phyloP scores from a whole-genome alignment of 2,329 filamentous ascomycete species.

The Fusarium albidum region DNA sequence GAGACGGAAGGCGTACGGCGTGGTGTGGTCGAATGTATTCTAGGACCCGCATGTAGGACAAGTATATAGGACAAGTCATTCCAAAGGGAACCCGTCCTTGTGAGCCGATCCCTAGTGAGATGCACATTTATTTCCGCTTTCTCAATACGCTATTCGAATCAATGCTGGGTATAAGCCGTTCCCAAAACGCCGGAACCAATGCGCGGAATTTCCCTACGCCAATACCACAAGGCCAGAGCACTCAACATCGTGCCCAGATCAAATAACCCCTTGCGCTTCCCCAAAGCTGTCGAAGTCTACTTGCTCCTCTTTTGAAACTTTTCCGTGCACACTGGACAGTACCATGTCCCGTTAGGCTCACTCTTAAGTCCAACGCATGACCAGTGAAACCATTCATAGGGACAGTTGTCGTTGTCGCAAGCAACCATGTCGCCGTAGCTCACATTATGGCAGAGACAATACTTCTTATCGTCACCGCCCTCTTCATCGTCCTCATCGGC shows the following conservation, averaged over 20 bases:
- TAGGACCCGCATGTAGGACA: slow-evolving; percentile 38
- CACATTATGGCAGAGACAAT: slow-evolving; percentile 84
- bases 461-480: slow-evolving; percentile 79
- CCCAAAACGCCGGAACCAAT: slow-evolving; percentile 23
- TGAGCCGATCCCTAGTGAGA: background rate
- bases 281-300: slow-evolving; percentile 18
- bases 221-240: slow-evolving; percentile 7
- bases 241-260: background rate
- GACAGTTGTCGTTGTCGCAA: slow-evolving; percentile 84
- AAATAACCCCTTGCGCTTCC: background rate
- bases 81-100: background rate
- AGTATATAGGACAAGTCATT: slow-evolving; percentile 16
- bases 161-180: slow-evolving; percentile 28
- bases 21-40: slow-evolving; percentile 63
- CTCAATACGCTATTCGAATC: slow-evolving; percentile 10
- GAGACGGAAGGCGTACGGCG: slow-evolving; percentile 69
- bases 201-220: background rate
- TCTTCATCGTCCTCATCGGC: slow-evolving; percentile 71
- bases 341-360: slow-evolving; percentile 74
- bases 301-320: slow-evolving; percentile 56
- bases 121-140: slow-evolving; percentile 5
- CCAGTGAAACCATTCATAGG: slow-evolving; percentile 91
- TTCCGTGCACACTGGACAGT: slow-evolving; percentile 68
- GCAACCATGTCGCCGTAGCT: slow-evolving; percentile 90
- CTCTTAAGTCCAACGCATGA: slow-evolving; percentile 73